Evolutionary conservation across 345 rosid genomes (phyloP), one percentile per base, ranked within the genome.

Genomic region (Salix udensis): DNA sequence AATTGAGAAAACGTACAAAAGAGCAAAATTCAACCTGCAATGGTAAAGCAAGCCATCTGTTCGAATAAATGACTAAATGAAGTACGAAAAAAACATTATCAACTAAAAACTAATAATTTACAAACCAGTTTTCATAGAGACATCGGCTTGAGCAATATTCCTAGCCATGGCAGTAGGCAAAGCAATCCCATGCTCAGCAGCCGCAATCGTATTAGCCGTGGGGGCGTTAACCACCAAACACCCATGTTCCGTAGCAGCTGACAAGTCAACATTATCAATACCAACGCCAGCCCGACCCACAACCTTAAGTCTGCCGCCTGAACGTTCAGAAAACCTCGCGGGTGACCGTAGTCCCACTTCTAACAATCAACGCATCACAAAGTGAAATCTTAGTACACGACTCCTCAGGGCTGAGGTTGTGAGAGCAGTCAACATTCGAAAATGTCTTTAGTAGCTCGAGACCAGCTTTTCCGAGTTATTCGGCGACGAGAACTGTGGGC

Each of bases 381-480:
- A 77, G 80, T 6, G 80, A 77, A 31, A 77, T 77, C 52, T 77
- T 77, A 7, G 80, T 71, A 37, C 80, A 77, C 8, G 65, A 19
- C 74, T 77, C 80, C 66, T 80, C 83, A 0, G 46, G 73, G 68
- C 61, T 65, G 24, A 80, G 80, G 73, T 80, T 80, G 55, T 76
- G 76, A 14, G 83, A 76, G 77, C 83, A 80, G 36, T 80, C 83
- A 24, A 72, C 79, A 34, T 80, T 80, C 15, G 77, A 73, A 66
- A 55, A 80, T 34, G 44, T n/a, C 46, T 48, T 80, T 23, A 80
- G 74, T 11, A 72, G 76, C 6, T 46, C 76, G 6, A 80, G 79
- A 30, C 79, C 79, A 1, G 79, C 83, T 5, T 76, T 79, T 15
- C 79, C 77, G n/a, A 80, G 83, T 73, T 60, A 72, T 53, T 76